Evolutionary conservation across 2,329 filamentous ascomycete genomes (phyloP), one percentile per base, ranked within the genome.

Genomic region (Chaetomiaceae sp.): DNA sequence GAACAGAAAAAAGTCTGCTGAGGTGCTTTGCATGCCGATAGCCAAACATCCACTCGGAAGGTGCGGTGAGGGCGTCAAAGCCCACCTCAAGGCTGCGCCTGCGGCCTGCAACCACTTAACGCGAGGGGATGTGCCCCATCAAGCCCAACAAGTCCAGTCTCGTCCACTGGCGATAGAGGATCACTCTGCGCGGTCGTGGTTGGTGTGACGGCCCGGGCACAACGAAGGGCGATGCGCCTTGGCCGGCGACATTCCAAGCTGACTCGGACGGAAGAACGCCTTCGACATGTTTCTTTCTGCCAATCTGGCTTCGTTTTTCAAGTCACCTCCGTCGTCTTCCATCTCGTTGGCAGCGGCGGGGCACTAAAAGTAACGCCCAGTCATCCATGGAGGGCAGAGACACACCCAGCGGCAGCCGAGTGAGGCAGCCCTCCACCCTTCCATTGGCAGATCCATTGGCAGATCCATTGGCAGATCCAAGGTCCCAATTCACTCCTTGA

Each of bases 31-130:
- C 25, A 27, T 41, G 46, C 16, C 41, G n/a, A 17, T 43, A 17
- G 34, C 20, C n/a, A 31, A 43, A 37, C 27, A 42, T 23, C 54
- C 56, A 58, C 51, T 58, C 53, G 50, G 57, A 56, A 57, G 19
- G 37, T 46, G 46, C 46, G 39, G 51, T 27, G 12, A 25, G 40
- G 33, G 25, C 41, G 40, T 38, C 45, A 50, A 44, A 51, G 38
- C 37, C 48, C n/a, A n/a, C 49, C 49, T 50, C 45, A 46, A 41
- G 5, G 17, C 46, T 20, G 25, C 25, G 25, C 25, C 16, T 58
- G 59, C 57, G 57, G 55, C 37, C 59, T 58, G 59, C 57, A 58
- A 56, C 37, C 59, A 61, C 58, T 60, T 56, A 53, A 50, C 48
- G n/a, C n/a, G n/a, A n/a, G n/a, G n/a, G n/a, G 25, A 10, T 27